A percentile compares a stretch with the other conserved stretches of the same genome.
Evolutionary conservation across 257 asterid species (phyloP).

Genomic region (Przewalskia tangutica): DNA sequence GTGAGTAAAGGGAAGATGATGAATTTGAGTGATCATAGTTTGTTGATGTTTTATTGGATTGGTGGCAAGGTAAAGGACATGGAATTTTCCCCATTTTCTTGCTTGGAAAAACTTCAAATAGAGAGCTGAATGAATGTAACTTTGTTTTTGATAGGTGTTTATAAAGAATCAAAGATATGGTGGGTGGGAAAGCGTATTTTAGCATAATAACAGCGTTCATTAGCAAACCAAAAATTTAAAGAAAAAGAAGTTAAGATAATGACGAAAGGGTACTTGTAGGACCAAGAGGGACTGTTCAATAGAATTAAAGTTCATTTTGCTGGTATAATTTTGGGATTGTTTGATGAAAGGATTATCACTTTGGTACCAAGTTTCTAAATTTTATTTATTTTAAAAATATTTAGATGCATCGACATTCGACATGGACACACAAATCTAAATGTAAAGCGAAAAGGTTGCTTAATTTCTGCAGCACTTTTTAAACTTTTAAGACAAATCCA

Average conservation of each 20-base stretch:
- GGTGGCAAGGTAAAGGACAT: neutral
- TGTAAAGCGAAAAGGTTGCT: neutral
- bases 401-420: neutral
- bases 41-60: neutral
- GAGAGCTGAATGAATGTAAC: neutral
- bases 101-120: neutral
- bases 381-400: neutral
- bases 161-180: neutral
- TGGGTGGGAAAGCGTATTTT: neutral
- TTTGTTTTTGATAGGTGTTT: neutral
- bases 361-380: neutral
- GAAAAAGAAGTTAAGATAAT: neutral
- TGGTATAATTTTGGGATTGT: neutral
- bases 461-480: neutral
- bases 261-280: neutral
- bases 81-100: neutral
- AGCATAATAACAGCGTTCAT: neutral
- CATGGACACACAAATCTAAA: neutral
- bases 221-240: neutral
- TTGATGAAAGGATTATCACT: neutral
- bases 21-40: neutral
- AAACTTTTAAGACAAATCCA: neutral
- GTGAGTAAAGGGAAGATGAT: conserved; percentile 44
- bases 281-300: neutral
- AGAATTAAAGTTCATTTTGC: neutral